Evolutionary conservation across 495 filamentous ascomycete species (phyloP), one percentile per base, ranked within the genome.

Genomic region (Lasiosphaeria hispida): DNA sequence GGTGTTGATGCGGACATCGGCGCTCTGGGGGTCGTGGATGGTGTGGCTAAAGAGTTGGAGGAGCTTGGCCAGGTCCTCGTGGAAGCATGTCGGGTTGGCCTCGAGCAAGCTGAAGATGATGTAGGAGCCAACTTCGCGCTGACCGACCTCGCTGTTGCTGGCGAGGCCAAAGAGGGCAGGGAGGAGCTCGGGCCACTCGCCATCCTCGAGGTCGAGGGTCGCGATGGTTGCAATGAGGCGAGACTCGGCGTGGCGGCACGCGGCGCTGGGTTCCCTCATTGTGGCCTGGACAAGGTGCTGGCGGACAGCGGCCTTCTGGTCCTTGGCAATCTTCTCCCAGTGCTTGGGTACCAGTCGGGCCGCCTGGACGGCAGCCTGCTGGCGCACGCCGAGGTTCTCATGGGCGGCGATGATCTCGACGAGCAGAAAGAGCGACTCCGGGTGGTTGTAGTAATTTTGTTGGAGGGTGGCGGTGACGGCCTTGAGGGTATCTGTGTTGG

Each of bases 41-140:
- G 92, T 96, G 72, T 83, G 89, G 71, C 74, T 76, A 77, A 97
- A 97, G 9, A 97, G 83, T 56, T 80, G 79, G 65, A 97, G 89
- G 35, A 97, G 82, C 60, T 89, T 85, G 43, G 77, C 69, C 63
- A 91, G 82, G 66, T 91, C 85, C 62, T 91, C 89, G 63, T 83
- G 81, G 63, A 96, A 90, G 40, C 81, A 77, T 63, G 91, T 85
- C 11, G 89, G 90, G 38, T 96, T 82, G 43, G 86, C 84, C 72
- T 98, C 94, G 4, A 98, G 78, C 15, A 96, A 82, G 48, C 91
- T 94, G 76, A 84, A 96, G 49, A 97, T 85, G 60, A 98, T 90
- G 73, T 94, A 98, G 58, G 92, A 84, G 42, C 87, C 91, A 37
- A 97, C 90, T 64, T 95, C 92, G 48, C 95, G 86, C 73, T 96